Evolutionary conservation across 345 rosid genomes (phyloP).

Genomic region (Hevea brasiliensis): DNA sequence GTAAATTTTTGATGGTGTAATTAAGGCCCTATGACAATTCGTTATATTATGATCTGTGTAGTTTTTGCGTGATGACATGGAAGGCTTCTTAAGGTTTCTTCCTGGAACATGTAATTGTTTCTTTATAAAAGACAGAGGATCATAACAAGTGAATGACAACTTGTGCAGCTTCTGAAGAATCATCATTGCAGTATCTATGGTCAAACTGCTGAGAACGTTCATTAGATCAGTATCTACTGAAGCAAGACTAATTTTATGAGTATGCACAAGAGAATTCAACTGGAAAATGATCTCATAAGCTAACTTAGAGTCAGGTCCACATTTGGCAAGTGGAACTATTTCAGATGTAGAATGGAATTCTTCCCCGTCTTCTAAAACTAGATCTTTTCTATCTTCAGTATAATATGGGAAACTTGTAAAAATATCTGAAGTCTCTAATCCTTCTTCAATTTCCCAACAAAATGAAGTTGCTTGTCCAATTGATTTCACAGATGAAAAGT

Average conservation of each 20-base stretch:
- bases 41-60: conserved; percentile 52
- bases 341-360: conserved; percentile 49
- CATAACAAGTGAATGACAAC: conserved; percentile 57
- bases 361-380: conserved; percentile 42
- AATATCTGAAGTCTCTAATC: conserved; percentile 39
- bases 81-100: conserved; percentile 38
- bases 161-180: conserved; percentile 73
- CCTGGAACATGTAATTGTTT: conserved; percentile 36
- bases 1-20: conserved; percentile 82
- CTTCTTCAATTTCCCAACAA: conserved; percentile 55
- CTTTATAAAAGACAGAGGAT: conserved; percentile 59
- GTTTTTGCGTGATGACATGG: conserved; percentile 41
- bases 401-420: conserved; percentile 57
- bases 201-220: conserved; percentile 42
- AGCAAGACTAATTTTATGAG: conserved; percentile 68
- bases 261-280: conserved; percentile 78
- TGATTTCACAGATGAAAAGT: conserved; percentile 63
- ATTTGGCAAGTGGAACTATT: conserved; percentile 62
- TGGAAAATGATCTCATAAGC: conserved; percentile 77
- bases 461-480: conserved; percentile 67
- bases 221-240: conserved; percentile 47
- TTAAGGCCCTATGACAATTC: conserved; percentile 77
- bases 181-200: conserved; percentile 45
- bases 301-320: conserved; percentile 35
- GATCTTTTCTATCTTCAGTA: conserved; percentile 34